A percentile compares a stretch with the other conserved stretches of the same genome.
Evolutionary conservation across 2,329 filamentous ascomycete genomes (phyloP).

Genomic region (Aureobasidium leucospermi): DNA sequence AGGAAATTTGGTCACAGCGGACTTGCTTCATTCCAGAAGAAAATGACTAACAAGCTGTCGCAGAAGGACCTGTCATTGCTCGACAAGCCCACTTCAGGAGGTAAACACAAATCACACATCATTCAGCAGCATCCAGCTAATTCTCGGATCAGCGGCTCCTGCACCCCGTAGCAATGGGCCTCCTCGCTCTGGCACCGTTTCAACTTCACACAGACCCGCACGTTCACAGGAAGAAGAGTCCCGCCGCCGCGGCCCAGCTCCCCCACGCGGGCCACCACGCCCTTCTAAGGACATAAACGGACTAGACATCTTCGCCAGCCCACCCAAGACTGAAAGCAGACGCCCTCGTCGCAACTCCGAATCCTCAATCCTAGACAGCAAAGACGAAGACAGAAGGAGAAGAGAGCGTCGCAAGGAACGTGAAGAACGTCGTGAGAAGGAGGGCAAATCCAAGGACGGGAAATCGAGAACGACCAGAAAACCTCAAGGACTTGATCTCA

Average conservation of each 20-base stretch:
- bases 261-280: slow-evolving; percentile 29
- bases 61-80: slow-evolving; percentile 64
- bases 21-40: background rate
- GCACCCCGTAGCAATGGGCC: background rate
- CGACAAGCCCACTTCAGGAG: slow-evolving; percentile 44
- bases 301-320: slow-evolving; percentile 41
- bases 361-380: slow-evolving; percentile 59
- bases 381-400: slow-evolving; percentile 54
- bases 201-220: slow-evolving; percentile 52
- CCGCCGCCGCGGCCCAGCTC: slow-evolving; percentile 41
- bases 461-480: slow-evolving; percentile 29
- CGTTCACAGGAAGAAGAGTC: slow-evolving; percentile 61
- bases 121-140: slow-evolving; percentile 17
- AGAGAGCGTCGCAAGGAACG: slow-evolving; percentile 39
- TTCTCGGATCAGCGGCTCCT: slow-evolving; percentile 29
- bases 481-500: slow-evolving; percentile 65
- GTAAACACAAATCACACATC: slow-evolving; percentile 20
- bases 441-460: slow-evolving; percentile 26
- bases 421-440: slow-evolving; percentile 41
- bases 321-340: slow-evolving; percentile 32
- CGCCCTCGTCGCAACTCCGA: slow-evolving; percentile 70
- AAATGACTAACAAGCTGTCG: slow-evolving; percentile 16
- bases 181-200: slow-evolving; percentile 37
- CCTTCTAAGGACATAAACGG: slow-evolving; percentile 25
- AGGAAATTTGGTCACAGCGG: background rate